Evolutionary conservation across 2,329 filamentous ascomycete genomes (phyloP), one percentile per base, ranked within the genome.

Genomic region (Sarocladiaceae sp.): DNA sequence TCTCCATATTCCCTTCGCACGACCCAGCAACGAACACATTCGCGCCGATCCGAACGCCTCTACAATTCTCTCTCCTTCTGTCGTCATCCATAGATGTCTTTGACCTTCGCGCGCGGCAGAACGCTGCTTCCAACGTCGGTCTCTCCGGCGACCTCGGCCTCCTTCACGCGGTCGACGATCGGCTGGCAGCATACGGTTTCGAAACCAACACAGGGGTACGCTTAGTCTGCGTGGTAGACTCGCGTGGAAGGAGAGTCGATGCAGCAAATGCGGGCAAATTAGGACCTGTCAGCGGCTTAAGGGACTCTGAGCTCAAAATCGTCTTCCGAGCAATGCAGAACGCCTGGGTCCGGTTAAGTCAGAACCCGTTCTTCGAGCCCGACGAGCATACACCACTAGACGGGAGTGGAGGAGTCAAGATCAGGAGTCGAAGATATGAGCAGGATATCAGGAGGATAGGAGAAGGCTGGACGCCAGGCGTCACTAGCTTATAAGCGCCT

Each of bases 131-230:
- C 18, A 69, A 68, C 40, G 68, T 71, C 23, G 74, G 75, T 8
- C 70, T 83, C 39, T 88, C 90, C 49, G 91, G 94, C 60, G 93
- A 97, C 67, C 86, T 94, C 59, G 93, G 94, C 26, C 81, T 97
- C 12, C 79, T 99, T 49, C 93, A 97, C 72, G 91, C 92, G 54
- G 79, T 97, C 54, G 94, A 97, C 73, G 93, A 99, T 72, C 83
- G 92, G 23, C 79, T 97, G 44, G 91, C 92, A 31, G 88, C 91
- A 59, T 99, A 97, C 73, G 94, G 94, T 62, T 97, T 90, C 83
- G 82, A 97, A 70, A 97, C 94, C 53, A 97, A 96, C 70, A 97
- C 94, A 23, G 91, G 91, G 36, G 84, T 96, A 57, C 92, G 93
- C 66, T 85, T 99, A 64, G 84, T 97, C 29, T 86, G 91, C 56